Base-by-base conservation (phyloP, 2,329 filamentous ascomycete genomes). In the Neonectria magnoliae region DNA sequence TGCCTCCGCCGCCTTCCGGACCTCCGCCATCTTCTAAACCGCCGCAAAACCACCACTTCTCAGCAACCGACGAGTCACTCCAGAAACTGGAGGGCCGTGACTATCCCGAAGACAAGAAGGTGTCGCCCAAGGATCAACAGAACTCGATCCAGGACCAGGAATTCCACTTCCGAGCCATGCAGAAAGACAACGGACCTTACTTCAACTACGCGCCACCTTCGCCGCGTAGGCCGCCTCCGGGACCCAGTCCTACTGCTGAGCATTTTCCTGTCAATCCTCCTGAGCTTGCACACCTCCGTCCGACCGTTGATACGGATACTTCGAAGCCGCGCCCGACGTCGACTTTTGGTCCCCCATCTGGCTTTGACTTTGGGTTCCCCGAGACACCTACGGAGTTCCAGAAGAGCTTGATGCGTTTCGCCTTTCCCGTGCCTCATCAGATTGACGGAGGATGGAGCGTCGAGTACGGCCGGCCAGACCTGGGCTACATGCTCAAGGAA, bases 381-480 rank as follows among this genome's bases (percentile, higher is more conserved):
- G 88, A 89, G 65, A 94, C 93, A 27, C 93, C 94, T 8, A 94
- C 93, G 1, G 90, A 94, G 72, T 93, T 97, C 79, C 93, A 97
- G 76, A 95, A 94, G 84, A 93, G 89, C 71, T 82, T 97, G 54
- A 95, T 97, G 89, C 91, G 93, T 16, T 97, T 96, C 76, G 94
- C 94, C 1, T 97, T 97, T 76, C 88, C 94, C 0, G 82, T 89
- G 38, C 86, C 87, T 33, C 85, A 88, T 73, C 85, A 89, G 79
- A 90, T 89, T 64, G 88, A 90, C 69, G 91, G 93, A 69, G 93
- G 94, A 59, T 97, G 95, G 93, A 92, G 88, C 68, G 93, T 96
- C 14, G 94, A 98, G 80, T 98, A 98, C 78, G 94, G 94, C 18
- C 88, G 95, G 0, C 95, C 95, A 0, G 91, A 97, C 71, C 87